Evolutionary conservation across 225 moss, liverwort and hornwort species (phyloP).

Genomic region (Straminergon stramineum): DNA sequence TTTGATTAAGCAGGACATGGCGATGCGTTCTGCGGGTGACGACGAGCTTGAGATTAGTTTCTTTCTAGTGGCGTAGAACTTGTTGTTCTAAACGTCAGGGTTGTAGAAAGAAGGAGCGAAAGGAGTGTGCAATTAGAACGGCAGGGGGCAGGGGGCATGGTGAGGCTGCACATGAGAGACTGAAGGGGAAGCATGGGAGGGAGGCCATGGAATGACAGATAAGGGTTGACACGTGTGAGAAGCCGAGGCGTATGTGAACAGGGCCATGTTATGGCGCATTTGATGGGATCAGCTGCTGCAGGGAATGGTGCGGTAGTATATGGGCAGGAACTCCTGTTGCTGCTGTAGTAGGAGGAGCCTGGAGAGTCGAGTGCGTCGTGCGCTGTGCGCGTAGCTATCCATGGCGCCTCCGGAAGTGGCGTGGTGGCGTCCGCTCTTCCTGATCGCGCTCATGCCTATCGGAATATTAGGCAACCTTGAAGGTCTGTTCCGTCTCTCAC

Average conservation of each 20-base stretch:
- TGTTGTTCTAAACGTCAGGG: background rate
- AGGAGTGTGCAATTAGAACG: conserved; percentile 1
- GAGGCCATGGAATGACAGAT: conserved; percentile 2
- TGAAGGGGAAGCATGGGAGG: background rate
- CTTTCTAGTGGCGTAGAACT: background rate
- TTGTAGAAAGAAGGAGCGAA: background rate
- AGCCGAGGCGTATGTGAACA: background rate
- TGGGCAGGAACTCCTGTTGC: conserved; percentile 1
- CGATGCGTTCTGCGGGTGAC: background rate
- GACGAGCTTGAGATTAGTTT: background rate
- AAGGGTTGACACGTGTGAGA: background rate
- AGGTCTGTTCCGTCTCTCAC: conserved; percentile 10
- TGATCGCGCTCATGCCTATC: conserved; percentile 38
- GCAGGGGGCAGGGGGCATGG: background rate
- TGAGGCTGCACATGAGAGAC: background rate
- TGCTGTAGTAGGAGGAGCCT: conserved; percentile 1
- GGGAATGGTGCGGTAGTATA: conserved; percentile 16
- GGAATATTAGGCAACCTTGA: conserved; percentile 32
- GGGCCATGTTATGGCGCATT: background rate
- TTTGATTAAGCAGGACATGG: background rate
- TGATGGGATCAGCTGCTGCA: conserved; percentile 5
- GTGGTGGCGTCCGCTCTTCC: conserved; percentile 37
- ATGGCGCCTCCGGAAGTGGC: conserved; percentile 35
- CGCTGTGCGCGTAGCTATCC: conserved; percentile 6
- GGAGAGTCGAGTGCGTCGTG: background rate